A percentile compares a stretch with the other conserved stretches of the same genome.
phyloP scores from a whole-genome alignment of 1,284 basidiomycete genomes.

The Ustilago lituana region DNA sequence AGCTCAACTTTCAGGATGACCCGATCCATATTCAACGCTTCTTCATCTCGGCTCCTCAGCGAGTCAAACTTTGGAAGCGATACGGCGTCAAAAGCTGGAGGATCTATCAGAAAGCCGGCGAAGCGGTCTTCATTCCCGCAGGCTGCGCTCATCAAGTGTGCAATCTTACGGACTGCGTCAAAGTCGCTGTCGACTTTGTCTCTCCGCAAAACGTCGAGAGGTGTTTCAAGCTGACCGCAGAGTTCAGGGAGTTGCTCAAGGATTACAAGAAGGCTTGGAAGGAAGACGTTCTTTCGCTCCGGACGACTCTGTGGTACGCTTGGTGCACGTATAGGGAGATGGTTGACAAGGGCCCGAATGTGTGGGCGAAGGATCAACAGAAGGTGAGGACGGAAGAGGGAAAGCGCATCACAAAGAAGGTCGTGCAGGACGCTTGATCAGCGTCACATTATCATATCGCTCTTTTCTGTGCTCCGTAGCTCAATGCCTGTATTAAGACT shows the following conservation, averaged over 20 bases:
- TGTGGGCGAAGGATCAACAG: constrained; percentile 16
- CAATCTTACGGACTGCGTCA: constrained; percentile 90
- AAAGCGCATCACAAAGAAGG: constrained; percentile 10
- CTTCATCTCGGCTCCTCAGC: constrained; percentile 79
- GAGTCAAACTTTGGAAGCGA: constrained; percentile 76
- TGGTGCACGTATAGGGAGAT: constrained; percentile 70
- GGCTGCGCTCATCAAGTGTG: constrained; percentile 93
- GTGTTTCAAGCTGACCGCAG: constrained; percentile 83
- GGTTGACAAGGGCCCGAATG: constrained; percentile 25
- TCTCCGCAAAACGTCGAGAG: constrained; percentile 87
- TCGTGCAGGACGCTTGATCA: constrained; percentile 14
- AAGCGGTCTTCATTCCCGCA: constrained; percentile 93
- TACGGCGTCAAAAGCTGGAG: constrained; percentile 80
- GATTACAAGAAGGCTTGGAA: constrained; percentile 79
- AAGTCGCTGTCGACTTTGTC: constrained; percentile 95
- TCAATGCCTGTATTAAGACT: no score
- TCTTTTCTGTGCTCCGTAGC: no score
- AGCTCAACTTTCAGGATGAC: constrained; percentile 71
- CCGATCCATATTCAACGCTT: constrained; percentile 91
- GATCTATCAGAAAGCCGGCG: constrained; percentile 88
- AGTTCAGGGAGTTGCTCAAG: constrained; percentile 88
- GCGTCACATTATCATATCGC: no score
- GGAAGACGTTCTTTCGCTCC: constrained; percentile 89
- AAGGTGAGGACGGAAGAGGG: neutral
- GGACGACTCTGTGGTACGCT: constrained; percentile 87